Percentiles rank a stretch among this genome's conserved stretches.
phyloP scores from a whole-genome alignment of 129 eudicot genomes.

The Centrapalus pauciflorus region DNA sequence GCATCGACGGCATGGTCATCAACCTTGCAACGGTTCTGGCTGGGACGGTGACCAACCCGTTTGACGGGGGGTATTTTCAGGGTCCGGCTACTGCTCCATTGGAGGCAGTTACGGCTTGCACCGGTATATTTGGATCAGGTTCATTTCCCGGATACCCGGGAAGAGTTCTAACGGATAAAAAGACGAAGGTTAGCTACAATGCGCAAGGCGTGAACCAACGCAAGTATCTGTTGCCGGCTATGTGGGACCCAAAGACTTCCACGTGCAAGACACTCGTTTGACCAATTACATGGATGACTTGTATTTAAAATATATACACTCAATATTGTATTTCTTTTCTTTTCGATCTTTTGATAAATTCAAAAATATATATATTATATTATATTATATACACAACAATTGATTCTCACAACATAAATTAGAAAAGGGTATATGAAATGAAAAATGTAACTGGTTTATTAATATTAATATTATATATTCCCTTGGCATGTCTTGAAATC shows the following conservation, averaged over 20 bases:
- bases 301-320: not conserved
- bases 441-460: not conserved
- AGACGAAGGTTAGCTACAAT: conserved; percentile 53
- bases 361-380: conserved; percentile 3
- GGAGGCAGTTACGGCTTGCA: conserved; percentile 70
- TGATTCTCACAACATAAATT: no score
- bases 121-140: conserved; percentile 72
- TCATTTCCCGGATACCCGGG: conserved; percentile 68
- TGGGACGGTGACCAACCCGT: conserved; percentile 78
- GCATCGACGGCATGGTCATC: conserved; percentile 74
- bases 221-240: conserved; percentile 65
- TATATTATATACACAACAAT: no score
- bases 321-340: not conserved
- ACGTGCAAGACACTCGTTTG: conserved; percentile 62
- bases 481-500: no score
- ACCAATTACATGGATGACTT: conserved; percentile 9
- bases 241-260: conserved; percentile 71
- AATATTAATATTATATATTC: no score
- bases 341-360: not conserved
- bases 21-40: conserved; percentile 74
- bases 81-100: conserved; percentile 72
- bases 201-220: conserved; percentile 49
- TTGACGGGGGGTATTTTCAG: conserved; percentile 63
- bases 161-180: conserved; percentile 46
- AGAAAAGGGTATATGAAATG: no score